These are phyloP conservation scores for Aspergillus ellipticus DNA, from an alignment of 495 filamentous ascomycete species.

Conservation along the genomic window DNA sequence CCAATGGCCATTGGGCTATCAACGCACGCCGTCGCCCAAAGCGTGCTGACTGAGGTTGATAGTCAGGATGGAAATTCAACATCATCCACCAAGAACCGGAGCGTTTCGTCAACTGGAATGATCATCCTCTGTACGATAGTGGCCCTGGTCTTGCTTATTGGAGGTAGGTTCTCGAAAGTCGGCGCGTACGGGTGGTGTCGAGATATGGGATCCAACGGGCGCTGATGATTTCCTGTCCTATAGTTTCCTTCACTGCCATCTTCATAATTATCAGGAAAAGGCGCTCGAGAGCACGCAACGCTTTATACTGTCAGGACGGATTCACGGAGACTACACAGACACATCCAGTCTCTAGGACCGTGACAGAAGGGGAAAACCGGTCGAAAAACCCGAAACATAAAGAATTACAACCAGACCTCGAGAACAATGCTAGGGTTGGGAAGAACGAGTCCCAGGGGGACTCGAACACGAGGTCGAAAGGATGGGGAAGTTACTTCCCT, in stretches of 20 bases:
- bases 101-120: neutral
- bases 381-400: neutral
- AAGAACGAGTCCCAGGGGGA: neutral
- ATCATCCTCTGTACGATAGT: slow-evolving; percentile 3
- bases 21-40: neutral
- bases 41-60: neutral
- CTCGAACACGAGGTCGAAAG: neutral
- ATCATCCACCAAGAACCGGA: neutral
- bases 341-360: neutral
- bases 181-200: neutral
- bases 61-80: neutral
- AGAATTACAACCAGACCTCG: neutral
- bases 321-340: neutral
- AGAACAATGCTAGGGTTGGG: neutral
- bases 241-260: neutral
- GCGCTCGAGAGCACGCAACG: neutral
- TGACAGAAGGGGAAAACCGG: neutral
- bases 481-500: neutral
- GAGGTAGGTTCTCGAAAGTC: neutral
- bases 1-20: neutral
- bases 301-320: neutral
- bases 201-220: neutral
- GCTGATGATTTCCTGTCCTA: neutral
- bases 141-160: neutral
- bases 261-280: neutral